These are phyloP conservation scores for Aureobasidium sp. DNA, from an alignment of 2,329 filamentous ascomycete species.

Conservation along the genomic window DNA sequence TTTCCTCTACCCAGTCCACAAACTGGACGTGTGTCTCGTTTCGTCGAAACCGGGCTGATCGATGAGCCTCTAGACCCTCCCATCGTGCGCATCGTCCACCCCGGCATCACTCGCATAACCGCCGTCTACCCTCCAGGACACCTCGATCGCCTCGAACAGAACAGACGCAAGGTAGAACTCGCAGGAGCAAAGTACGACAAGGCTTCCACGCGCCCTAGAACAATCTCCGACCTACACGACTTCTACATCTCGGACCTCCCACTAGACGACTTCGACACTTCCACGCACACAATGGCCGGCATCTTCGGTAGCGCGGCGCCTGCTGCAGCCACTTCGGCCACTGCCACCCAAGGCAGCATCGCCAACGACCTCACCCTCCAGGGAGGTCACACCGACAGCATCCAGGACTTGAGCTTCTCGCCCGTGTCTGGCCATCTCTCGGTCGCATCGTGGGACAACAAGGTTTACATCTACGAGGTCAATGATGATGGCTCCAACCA, in stretches of 20 bases:
- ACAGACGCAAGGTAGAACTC: not conserved
- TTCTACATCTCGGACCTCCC: not conserved
- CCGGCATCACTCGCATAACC: not conserved
- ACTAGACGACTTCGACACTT: not conserved
- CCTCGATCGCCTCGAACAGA: not conserved
- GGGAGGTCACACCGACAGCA: conserved; percentile 75
- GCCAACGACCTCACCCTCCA: conserved; percentile 76
- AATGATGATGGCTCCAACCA: conserved; percentile 66
- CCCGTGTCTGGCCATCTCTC: conserved; percentile 71
- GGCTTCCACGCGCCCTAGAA: not conserved
- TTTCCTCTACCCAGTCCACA: not conserved
- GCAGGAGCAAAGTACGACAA: not conserved
- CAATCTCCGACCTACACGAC: not conserved
- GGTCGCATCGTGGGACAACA: conserved; percentile 94
- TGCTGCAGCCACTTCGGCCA: conserved; percentile 43
- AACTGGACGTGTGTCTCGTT: not conserved
- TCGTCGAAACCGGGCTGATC: not conserved
- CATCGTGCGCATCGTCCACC: not conserved
- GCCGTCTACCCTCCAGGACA: not conserved
- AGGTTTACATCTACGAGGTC: conserved; percentile 94
- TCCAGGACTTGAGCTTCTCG: conserved; percentile 80
- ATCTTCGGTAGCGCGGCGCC: conserved; percentile 47
- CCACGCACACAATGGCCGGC: conserved; percentile 48
- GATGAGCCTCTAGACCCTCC: not conserved
- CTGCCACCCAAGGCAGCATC: conserved; percentile 78